Evolutionary conservation across 2,329 filamentous ascomycete genomes (phyloP).

Genomic region (Colletotrichum incanum): DNA sequence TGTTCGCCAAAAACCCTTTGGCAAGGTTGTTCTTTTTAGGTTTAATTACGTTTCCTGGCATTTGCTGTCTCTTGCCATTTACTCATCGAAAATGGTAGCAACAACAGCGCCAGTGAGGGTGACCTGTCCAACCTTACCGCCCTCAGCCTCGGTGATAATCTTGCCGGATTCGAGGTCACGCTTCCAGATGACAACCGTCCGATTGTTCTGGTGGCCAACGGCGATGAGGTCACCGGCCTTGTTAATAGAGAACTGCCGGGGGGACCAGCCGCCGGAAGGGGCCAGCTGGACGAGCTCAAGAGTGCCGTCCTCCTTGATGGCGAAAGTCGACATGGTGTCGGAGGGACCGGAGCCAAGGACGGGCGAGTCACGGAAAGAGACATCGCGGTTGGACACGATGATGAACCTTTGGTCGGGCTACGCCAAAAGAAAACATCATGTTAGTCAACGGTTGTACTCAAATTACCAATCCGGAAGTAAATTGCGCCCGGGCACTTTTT

Average conservation of each 20-base stretch:
- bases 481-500: background rate
- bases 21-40: background rate
- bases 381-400: constrained; percentile 42
- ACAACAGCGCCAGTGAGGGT: constrained; percentile 43
- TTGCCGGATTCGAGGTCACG: constrained; percentile 41
- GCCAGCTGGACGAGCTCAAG: constrained; percentile 43
- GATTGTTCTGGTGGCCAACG: constrained; percentile 43
- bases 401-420: constrained; percentile 38
- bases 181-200: constrained; percentile 43
- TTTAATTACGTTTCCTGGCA: background rate
- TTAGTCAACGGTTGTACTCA: constrained; percentile 2
- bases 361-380: constrained; percentile 42
- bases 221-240: constrained; percentile 41
- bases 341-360: constrained; percentile 42
- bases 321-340: constrained; percentile 43
- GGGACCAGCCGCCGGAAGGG: constrained; percentile 42
- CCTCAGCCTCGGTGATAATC: constrained; percentile 44
- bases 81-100: constrained; percentile 44
- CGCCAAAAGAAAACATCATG: background rate
- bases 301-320: constrained; percentile 42
- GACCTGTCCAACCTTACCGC: constrained; percentile 44
- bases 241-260: constrained; percentile 44
- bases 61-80: background rate
- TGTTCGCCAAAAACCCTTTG: background rate
- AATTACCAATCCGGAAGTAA: constrained; percentile 27